phyloP scores from a whole-genome alignment of 305 asterid genomes.

The Fraxinus sp. region DNA sequence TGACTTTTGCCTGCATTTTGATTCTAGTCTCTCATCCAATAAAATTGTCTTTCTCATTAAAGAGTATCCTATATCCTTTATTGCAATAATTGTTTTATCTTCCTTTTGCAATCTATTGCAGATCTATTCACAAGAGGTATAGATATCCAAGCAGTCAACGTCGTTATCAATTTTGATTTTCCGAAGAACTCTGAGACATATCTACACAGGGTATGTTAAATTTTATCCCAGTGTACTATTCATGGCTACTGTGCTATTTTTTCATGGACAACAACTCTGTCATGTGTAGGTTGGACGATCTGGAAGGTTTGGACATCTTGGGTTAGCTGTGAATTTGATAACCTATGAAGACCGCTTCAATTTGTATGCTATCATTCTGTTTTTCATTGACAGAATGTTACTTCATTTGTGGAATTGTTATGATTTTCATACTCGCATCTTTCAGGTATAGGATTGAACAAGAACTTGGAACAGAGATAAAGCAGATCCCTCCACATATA shows the following conservation, averaged over 20 bases:
- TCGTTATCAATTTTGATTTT: constrained; percentile 88
- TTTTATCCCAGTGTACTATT: not conserved
- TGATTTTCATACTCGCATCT: constrained; percentile 2
- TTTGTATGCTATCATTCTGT: constrained; percentile 49
- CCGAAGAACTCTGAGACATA: constrained; percentile 94
- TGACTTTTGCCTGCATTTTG: not conserved
- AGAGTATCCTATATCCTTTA: not conserved
- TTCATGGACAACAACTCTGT: constrained; percentile 15
- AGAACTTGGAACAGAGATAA: constrained; percentile 92
- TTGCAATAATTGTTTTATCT: not conserved
- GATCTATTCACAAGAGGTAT: constrained; percentile 93
- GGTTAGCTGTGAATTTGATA: constrained; percentile 89
- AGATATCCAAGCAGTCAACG: constrained; percentile 96
- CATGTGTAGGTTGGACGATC: constrained; percentile 86
- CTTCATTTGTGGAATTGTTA: not conserved
- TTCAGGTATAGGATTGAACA: constrained; percentile 91
- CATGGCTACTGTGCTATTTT: constrained; percentile 4
- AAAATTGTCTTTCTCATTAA: not conserved
- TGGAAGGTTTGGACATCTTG: constrained; percentile 97
- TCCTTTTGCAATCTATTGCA: constrained; percentile 29
- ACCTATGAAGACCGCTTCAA: constrained; percentile 96
- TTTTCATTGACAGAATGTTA: not conserved
- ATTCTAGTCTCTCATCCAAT: not conserved
- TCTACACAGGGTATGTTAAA: constrained; percentile 72
- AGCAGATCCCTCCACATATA: constrained; percentile 95